These are phyloP conservation scores for barley (Hordeum vulgare) DNA, from an alignment of 176 grass and related monocot species.

Conservation along the genomic window MorexV3_pseudomolecules_assembly NC_058522.1:135148301-135148800, in stretches of 20 bases:
- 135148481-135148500: background rate
- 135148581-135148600: background rate
- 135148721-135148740: too few relatives aligned
- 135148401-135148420: conserved; percentile 42
- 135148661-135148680: background rate
- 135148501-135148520: background rate
- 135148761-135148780: too few relatives aligned
- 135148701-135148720: too few relatives aligned
- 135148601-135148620: background rate
- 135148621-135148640: background rate
- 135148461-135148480: background rate
- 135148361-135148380: conserved; percentile 33
- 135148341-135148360: background rate
- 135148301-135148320: conserved; percentile 15
- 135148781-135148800: too few relatives aligned
- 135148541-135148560: too few relatives aligned
- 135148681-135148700: background rate
- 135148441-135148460: background rate
- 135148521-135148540: too few relatives aligned
- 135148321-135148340: background rate
- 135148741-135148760: too few relatives aligned
- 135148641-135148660: too few relatives aligned
- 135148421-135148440: background rate
- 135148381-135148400: conserved; percentile 29
- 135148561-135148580: background rate